Conservation (phyloP, 768 basidiomycete genomes). For the Imleria badia region DNA sequence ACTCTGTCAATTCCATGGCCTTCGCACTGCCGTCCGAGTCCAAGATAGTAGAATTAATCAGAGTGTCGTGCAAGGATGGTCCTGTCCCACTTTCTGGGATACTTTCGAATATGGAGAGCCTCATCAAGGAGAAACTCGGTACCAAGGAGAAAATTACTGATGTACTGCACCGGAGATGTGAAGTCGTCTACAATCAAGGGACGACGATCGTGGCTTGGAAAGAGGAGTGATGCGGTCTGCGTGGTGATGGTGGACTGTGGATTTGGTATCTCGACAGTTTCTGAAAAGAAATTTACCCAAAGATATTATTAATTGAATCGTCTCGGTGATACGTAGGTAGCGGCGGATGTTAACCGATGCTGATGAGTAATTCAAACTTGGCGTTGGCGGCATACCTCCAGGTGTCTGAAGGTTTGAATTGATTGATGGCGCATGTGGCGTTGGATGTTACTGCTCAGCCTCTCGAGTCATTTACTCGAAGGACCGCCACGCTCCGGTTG, state of each 20-base stretch:
- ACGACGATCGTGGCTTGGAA: conserved; percentile 22
- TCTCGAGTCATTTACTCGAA: conserved; percentile 2
- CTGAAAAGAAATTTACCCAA: background rate
- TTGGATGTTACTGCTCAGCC: conserved; percentile 20
- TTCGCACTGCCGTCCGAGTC: conserved; percentile 76
- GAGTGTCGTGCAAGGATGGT: conserved; percentile 38
- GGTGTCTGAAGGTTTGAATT: background rate
- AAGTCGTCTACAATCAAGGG: conserved; percentile 52
- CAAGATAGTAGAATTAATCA: conserved; percentile 66
- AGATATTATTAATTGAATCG: background rate
- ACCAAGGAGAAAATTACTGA: conserved; percentile 77
- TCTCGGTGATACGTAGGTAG: conserved; percentile 6
- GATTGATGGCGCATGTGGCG: conserved; percentile 30
- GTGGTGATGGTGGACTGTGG: background rate
- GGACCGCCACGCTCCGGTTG: conserved; percentile 19
- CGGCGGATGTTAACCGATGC: background rate
- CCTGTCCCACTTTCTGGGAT: conserved; percentile 27
- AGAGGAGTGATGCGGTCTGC: conserved; percentile 16
- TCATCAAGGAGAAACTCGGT: conserved; percentile 46
- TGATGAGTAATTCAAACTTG: background rate
- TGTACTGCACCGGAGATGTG: conserved; percentile 68
- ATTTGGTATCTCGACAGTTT: too few species aligned
- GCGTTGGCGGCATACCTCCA: background rate
- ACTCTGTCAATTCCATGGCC: conserved; percentile 32
- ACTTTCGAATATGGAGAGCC: conserved; percentile 21